A percentile compares a stretch with the other conserved stretches of the same genome.
phyloP scores from a whole-genome alignment of 1,139 yeast genomes.

The Kluyveromyces sp. region DNA sequence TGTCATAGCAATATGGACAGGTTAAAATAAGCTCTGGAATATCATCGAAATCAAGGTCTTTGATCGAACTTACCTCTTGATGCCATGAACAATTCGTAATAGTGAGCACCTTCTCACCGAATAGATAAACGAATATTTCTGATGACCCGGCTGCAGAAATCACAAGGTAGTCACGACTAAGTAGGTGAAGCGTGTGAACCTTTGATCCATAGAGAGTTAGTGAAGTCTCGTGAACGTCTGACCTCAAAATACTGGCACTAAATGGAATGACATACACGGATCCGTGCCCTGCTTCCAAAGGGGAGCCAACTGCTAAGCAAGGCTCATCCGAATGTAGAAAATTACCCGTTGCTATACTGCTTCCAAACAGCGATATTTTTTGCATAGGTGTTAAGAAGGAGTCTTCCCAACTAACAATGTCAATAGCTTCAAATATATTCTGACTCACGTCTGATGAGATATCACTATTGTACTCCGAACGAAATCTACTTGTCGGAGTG shows the following conservation, averaged over 20 bases:
- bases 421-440: too few species aligned
- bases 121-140: constrained; percentile 18
- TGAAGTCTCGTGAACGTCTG: too few species aligned
- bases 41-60: constrained; percentile 35
- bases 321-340: constrained; percentile 33
- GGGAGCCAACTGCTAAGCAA: constrained; percentile 45
- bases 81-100: constrained; percentile 16
- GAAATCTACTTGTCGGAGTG: too few species aligned
- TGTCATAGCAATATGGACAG: constrained; percentile 38
- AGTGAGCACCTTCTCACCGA: constrained; percentile 22
- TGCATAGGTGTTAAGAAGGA: too few species aligned
- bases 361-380: constrained; percentile 39
- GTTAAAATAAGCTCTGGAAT: constrained; percentile 39
- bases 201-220: constrained; percentile 31
- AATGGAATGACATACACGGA: constrained; percentile 39
- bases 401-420: too few species aligned
- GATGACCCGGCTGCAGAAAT: constrained; percentile 37
- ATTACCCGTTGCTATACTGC: constrained; percentile 36
- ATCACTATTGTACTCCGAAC: too few species aligned
- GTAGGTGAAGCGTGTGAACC: constrained; percentile 22
- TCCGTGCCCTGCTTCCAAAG: constrained; percentile 38
- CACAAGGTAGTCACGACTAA: constrained; percentile 27
- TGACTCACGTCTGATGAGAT: too few species aligned
- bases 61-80: constrained; percentile 13
- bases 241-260: too few species aligned